Conservation (phyloP, 2,329 filamentous ascomycete species). For the Endocalyx cinctus region DNA sequence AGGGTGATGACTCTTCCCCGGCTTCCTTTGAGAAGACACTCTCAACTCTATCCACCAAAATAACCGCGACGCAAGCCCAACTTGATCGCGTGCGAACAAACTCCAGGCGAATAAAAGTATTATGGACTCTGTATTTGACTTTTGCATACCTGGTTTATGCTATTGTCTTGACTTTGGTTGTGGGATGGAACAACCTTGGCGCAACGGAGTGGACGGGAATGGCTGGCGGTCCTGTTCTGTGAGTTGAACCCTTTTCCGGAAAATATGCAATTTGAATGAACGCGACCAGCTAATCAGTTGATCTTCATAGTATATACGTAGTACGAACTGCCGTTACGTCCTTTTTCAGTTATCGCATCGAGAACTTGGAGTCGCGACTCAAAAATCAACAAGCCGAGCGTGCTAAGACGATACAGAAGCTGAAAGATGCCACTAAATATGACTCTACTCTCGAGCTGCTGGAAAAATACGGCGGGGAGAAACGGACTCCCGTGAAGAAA, state of each 20-base stretch:
- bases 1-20: conserved; percentile 77
- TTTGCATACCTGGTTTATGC: conserved; percentile 87
- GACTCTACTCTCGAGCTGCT: conserved; percentile 89
- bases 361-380: conserved; percentile 62
- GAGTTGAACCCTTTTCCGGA: too few species aligned
- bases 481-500: background rate
- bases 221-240: conserved; percentile 74
- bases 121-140: conserved; percentile 85
- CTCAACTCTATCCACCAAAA: conserved; percentile 75
- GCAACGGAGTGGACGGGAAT: conserved; percentile 73
- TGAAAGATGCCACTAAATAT: conserved; percentile 94
- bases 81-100: conserved; percentile 70
- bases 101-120: conserved; percentile 72
- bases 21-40: conserved; percentile 92
- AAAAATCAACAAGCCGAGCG: conserved; percentile 75
- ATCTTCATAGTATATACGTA: conserved; percentile 77
- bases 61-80: conserved; percentile 65
- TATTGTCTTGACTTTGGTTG: conserved; percentile 76
- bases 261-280: too few species aligned
- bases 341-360: conserved; percentile 79
- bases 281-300: too few species aligned
- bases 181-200: conserved; percentile 77
- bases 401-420: conserved; percentile 81
- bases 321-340: conserved; percentile 61
- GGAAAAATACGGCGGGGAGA: conserved; percentile 80